phyloP scores from a whole-genome alignment of 2,329 filamentous ascomycete species.

The Bretziella fagacearum region DNA sequence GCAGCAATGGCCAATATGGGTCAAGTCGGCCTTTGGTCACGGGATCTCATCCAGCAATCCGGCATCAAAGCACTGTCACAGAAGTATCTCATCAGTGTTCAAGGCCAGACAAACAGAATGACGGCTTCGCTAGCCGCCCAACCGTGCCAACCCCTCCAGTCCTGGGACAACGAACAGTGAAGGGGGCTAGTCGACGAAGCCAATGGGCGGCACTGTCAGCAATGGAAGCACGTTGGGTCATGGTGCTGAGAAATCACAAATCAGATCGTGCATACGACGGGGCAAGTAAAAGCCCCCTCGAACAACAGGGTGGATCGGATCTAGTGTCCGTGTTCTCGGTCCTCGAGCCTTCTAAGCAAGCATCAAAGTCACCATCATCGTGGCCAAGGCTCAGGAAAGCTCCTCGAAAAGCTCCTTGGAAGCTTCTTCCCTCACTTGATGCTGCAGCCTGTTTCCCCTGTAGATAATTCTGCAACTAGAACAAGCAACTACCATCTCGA shows the following conservation, averaged over 20 bases:
- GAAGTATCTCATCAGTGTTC: not conserved
- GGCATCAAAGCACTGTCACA: too few relatives aligned
- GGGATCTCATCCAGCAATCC: too few relatives aligned
- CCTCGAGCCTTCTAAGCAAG: not conserved
- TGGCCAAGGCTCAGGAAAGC: constrained; percentile 1
- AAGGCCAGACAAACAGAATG: not conserved
- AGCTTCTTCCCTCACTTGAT: not conserved
- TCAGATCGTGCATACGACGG: not conserved
- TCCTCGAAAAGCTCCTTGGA: not conserved
- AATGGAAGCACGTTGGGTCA: too few relatives aligned
- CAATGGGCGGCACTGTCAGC: too few relatives aligned
- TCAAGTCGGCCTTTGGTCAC: too few relatives aligned
- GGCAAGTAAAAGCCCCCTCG: not conserved
- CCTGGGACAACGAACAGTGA: not conserved
- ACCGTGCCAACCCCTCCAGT: constrained; percentile 5
- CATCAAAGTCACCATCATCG: constrained; percentile 3
- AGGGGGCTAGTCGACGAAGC: not conserved
- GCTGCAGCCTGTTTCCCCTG: constrained; percentile 1
- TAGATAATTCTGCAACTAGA: not conserved
- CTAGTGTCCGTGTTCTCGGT: not conserved
- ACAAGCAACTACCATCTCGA: not conserved
- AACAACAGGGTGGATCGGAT: not conserved
- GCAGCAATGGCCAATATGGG: not conserved
- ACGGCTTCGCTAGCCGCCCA: constrained; percentile 8
- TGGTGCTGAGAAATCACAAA: too few relatives aligned